Base-by-base conservation (phyloP, 179 eudicot species). In the Drosera spatulata region DNA sequence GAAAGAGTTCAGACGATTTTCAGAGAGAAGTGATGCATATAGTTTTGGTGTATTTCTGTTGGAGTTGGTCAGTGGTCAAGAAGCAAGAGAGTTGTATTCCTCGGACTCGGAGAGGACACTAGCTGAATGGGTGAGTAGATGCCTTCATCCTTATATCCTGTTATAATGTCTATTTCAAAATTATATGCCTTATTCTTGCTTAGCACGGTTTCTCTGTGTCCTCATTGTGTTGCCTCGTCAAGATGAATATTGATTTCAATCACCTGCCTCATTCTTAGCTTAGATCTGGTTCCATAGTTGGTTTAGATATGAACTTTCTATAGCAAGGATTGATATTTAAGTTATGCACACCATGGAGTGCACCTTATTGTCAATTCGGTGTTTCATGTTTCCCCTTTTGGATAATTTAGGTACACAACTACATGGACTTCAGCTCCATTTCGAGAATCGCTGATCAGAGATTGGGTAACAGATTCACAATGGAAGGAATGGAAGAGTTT, bases 11-110 rank as follows among this genome's bases (percentile, higher is more conserved):
- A 67, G 80, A 62, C 85, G 78, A 47, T 91, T 85, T 74, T 88
- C 98, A 14, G 98, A 88, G 68, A 84, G 80, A 71, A 88, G 98
- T 55, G 98, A 91, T 66, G 89, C 78, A 58, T 89, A 91, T 78
- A 91, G 98, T 77, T 91, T 88, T 66, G 98, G 98, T 52, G 80
- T 88, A 65, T 91, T 91, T 69, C 89, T 91, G 60, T 73, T 91
- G 69, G 96, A 91, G 79, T 73, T 91, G 73, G 81, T 89, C 44
- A 76, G 86, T 64, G 98, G 98, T 22, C 89, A 66, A 58, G 96
- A 82, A 79, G 95, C 96, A 65, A 71, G 65, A 59, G 85, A 74
- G 54, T 72, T 81, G 62, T 69, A 68, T 64, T 63, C 89, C 62
- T 73, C 73, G 55, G 83, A 88, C 10, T 62, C 80, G 56, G 68